Percentiles rank a stretch among this genome's conserved stretches.
Evolutionary conservation across 441 rosid genomes (phyloP).

Genomic region (Croton laevigatus): DNA sequence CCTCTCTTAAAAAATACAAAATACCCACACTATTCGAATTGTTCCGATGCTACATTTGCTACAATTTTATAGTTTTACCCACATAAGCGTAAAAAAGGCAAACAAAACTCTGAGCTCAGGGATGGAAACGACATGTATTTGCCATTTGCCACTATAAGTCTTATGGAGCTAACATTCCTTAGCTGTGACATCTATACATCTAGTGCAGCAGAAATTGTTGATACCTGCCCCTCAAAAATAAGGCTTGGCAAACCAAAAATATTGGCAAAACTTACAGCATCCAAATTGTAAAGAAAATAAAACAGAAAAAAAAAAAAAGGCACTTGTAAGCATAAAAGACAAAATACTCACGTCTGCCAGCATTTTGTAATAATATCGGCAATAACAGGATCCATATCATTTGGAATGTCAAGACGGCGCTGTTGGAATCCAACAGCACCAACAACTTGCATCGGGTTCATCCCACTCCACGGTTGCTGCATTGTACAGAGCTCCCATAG

Average conservation of each 20-base stretch:
- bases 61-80: background rate
- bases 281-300: background rate
- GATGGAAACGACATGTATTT: background rate
- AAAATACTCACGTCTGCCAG: conserved; percentile 93
- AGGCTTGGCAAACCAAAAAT: background rate
- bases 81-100: background rate
- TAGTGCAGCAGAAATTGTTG: conserved; percentile 3
- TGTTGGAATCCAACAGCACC: conserved; percentile 99
- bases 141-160: background rate
- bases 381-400: conserved; percentile 64
- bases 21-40: background rate
- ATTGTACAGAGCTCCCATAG: conserved; percentile 88
- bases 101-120: background rate
- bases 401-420: conserved; percentile 88
- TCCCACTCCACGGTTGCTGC: conserved; percentile 95
- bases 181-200: conserved; percentile 1
- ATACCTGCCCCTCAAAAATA: too few relatives aligned
- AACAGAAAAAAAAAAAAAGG: background rate
- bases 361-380: conserved; percentile 77
- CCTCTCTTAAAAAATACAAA: background rate
- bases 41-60: background rate
- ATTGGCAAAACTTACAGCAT: background rate
- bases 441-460: conserved; percentile 99
- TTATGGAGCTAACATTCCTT: background rate
- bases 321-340: conserved; percentile 1